Evolutionary conservation across 2,329 filamentous ascomycete genomes (phyloP), one percentile per base, ranked within the genome.

Genomic region (Aureobasidium sp.): DNA sequence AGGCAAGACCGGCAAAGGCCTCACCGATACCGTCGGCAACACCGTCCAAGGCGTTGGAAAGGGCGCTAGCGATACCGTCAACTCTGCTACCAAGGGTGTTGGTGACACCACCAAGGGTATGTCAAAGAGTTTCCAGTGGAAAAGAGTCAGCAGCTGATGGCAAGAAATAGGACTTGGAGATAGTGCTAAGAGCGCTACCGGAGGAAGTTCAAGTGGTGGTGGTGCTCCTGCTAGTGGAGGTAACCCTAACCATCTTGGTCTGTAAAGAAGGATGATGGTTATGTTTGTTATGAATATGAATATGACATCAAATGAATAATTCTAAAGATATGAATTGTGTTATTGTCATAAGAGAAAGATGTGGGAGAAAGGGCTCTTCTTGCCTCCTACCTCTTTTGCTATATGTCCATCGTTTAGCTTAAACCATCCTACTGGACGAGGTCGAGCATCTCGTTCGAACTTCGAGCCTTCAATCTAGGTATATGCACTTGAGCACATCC

Each of bases 1-100:
- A 11, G 72, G 73, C 37, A 69, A 68, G 48, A 67, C 68, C 5
- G 66, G 67, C 37, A 67, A 68, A 36, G 65, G 66, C 41, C 66
- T 65, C 13, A 66, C 68, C 47, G 61, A 67, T 50, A 69, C 67
- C 6, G 64, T 71, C 14, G 68, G 70, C 55, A 69, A 70, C 59
- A 73, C 72, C 27, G 67, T 71, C 21, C 68, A 68, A 0, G 61
- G 61, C 16, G 57, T 48, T 2, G 63, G 63, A 29, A 64, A 64
- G 39, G 63, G 63, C 37, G 61, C 58, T 14, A 57, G 63, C 39
- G 63, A 66, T 11, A 64, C 64, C 2, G 49, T 64, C 16, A 30
- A 29, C 27, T 51, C 36, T 37, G 61, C 59, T 4, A 64, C 63
- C n/a, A 62, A 63, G 36, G 63, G 63, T 1, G 44, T 64, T 9